A percentile compares a stretch with the other conserved stretches of the same genome.
Conservation (phyloP, 495 filamentous ascomycete genomes). For the Xylaria acuta region DNA sequence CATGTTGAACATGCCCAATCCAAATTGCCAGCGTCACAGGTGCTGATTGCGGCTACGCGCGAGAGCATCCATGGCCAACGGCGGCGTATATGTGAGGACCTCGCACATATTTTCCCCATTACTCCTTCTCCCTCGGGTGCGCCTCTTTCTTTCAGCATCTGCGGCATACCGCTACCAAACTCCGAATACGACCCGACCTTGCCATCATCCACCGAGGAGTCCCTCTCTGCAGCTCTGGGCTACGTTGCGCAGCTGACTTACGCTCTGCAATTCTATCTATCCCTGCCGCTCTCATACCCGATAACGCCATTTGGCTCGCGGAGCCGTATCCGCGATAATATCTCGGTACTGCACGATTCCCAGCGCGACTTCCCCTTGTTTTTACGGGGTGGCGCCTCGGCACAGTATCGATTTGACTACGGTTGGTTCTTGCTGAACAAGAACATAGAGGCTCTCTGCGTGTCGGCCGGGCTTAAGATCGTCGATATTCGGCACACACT, state of each 20-base stretch:
- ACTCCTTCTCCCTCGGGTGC: conserved; percentile 59
- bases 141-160: conserved; percentile 78
- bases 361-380: conserved; percentile 82
- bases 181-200: conserved; percentile 64
- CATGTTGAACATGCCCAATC: conserved; percentile 62
- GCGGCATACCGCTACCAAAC: conserved; percentile 77
- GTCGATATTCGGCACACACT: conserved; percentile 90
- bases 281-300: conserved; percentile 80
- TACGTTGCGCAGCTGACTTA: conserved; percentile 78
- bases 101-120: conserved; percentile 80
- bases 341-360: conserved; percentile 67
- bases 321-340: conserved; percentile 79
- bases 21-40: conserved; percentile 62
- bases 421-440: conserved; percentile 94
- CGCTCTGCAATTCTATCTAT: conserved; percentile 82
- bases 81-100: conserved; percentile 83
- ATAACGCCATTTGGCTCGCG: conserved; percentile 72
- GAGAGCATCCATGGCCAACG: conserved; percentile 78
- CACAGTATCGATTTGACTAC: conserved; percentile 91
- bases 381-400: conserved; percentile 67
- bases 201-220: conserved; percentile 63
- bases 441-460: conserved; percentile 85
- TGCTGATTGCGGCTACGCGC: conserved; percentile 61
- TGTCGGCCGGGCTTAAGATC: conserved; percentile 72
- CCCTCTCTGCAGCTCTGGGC: conserved; percentile 81